These are phyloP conservation scores for Teratosphaeria viscida DNA, from an alignment of 2,329 filamentous ascomycete genomes.

Conservation along the genomic window DNA sequence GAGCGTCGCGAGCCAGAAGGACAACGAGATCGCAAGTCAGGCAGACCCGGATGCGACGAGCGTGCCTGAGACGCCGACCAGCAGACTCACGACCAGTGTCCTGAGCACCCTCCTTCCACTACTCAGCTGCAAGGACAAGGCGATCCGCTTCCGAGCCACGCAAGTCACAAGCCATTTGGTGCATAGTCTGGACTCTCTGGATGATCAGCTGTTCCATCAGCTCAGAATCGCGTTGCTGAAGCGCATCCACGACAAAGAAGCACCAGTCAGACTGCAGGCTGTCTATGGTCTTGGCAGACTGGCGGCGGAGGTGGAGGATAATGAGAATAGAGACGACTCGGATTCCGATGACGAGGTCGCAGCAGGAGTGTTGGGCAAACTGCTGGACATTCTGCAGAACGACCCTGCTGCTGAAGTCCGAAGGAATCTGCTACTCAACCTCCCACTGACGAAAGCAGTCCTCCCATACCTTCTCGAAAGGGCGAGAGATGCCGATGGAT, in stretches of 20 bases:
- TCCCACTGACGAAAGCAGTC: conserved; percentile 75
- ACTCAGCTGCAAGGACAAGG: conserved; percentile 83
- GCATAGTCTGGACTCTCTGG: conserved; percentile 83
- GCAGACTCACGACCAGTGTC: conserved; percentile 63
- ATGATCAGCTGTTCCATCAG: conserved; percentile 80
- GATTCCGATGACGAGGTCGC: conserved; percentile 57
- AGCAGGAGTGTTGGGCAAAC: conserved; percentile 65
- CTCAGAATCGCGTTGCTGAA: conserved; percentile 70
- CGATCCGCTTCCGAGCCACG: conserved; percentile 77
- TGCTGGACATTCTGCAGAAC: conserved; percentile 82
- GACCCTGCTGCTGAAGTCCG: conserved; percentile 91
- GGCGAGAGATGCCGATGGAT: conserved; percentile 76
- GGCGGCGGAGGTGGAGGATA: conserved; percentile 57
- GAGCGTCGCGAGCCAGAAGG: conserved; percentile 54
- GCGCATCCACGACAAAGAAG: conserved; percentile 85
- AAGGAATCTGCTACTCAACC: conserved; percentile 74
- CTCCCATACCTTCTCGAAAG: conserved; percentile 82
- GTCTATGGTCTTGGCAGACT: conserved; percentile 81
- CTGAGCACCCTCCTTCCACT: conserved; percentile 65
- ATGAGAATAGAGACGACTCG: conserved; percentile 55
- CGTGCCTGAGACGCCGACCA: conserved; percentile 73
- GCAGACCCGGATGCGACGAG: conserved; percentile 53
- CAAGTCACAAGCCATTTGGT: conserved; percentile 86
- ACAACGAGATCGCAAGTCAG: conserved; percentile 26
- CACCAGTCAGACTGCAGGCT: conserved; percentile 83